Base-by-base conservation (phyloP, 805 yeast genomes). In the Cyberlindnera xylosilytica region DNA sequence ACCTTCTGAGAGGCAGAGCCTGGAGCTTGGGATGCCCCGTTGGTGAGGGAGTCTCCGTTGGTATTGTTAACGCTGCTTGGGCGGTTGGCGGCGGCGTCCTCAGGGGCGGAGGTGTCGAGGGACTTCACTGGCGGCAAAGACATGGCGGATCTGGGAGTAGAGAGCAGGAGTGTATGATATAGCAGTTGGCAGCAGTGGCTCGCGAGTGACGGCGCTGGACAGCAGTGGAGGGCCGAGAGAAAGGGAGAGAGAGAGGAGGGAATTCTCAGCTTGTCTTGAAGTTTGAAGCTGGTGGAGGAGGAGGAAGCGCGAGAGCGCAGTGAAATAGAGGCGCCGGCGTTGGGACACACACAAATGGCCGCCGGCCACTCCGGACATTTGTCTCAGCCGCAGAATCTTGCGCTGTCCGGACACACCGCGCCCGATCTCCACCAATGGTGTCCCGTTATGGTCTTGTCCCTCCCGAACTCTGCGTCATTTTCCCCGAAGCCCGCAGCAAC, bases 101-200 rank as follows among this genome's bases (percentile, higher is more conserved):
- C 49, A 16, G 42, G 43, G 17, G 42, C 19, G 32, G 44, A 24
- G 19, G 43, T 16, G 29, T 48, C 52, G 27, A 42, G 23, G 17
- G 52, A 28, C 32, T 48, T 45, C 44, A 45, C 43, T 37, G 52
- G 49, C 20, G 52, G 52, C 40, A 48, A 27, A 31, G 52, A 48
- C 52, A 48, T 48, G 12, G 8, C 19, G 29, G 15, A 10, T 12
- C 11, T 17, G 16, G 17, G 23, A 5, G 26, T 13, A 6, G 22
- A 16, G 15, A 5, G 22, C 4, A 20, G 5, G 34, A 28, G 19
- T 16, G 38, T 13, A 18, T 30, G 11, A 7, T 27, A 12, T 22
- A 7, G 7, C 24, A 8, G 7, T 22, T 8, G 24, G 10, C 10
- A 10, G 24, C 10, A 10, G 24, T 7, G 24, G 10, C 10, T 8